These are phyloP conservation scores for Scheffersomyces stipitis DNA, from an alignment of 805 yeast genomes.

Conservation along the genomic window DNA sequence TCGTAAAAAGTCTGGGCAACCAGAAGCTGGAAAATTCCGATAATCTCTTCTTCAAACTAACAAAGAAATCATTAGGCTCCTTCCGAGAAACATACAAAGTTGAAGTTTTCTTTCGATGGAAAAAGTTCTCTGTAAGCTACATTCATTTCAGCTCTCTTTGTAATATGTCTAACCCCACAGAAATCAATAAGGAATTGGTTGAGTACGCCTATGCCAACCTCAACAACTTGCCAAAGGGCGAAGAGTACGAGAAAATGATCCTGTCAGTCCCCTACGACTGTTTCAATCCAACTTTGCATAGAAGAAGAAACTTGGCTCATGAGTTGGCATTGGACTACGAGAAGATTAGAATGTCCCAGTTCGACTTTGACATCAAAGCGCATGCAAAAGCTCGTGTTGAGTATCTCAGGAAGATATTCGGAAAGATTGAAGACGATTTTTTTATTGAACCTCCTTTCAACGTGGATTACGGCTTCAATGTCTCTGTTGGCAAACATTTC, in stretches of 20 bases:
- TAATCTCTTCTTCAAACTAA: too few relatives aligned
- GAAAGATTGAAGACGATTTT: constrained; percentile 40
- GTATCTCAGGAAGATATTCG: constrained; percentile 44
- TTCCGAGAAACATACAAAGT: too few relatives aligned
- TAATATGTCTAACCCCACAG: constrained; percentile 5
- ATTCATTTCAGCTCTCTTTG: too few relatives aligned
- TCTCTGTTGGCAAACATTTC: constrained; percentile 54
- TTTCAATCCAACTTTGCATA: constrained; percentile 24
- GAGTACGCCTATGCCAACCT: constrained; percentile 33
- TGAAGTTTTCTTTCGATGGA: too few relatives aligned
- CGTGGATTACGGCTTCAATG: constrained; percentile 69
- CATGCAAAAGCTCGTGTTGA: constrained; percentile 36
- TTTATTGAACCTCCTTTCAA: constrained; percentile 58
- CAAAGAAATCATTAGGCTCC: too few relatives aligned
- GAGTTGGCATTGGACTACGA: constrained; percentile 37
- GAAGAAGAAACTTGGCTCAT: constrained; percentile 29
- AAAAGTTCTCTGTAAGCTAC: too few relatives aligned
- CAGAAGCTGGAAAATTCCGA: too few relatives aligned
- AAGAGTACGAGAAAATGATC: constrained; percentile 57
- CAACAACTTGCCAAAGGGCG: constrained; percentile 32
- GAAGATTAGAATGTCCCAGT: constrained; percentile 31
- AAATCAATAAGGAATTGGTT: constrained; percentile 31
- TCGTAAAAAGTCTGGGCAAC: too few relatives aligned
- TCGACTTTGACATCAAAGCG: constrained; percentile 22
- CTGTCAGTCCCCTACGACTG: constrained; percentile 48